Base-by-base conservation (phyloP, 495 filamentous ascomycete genomes). In the Daldinia childiae region DNA sequence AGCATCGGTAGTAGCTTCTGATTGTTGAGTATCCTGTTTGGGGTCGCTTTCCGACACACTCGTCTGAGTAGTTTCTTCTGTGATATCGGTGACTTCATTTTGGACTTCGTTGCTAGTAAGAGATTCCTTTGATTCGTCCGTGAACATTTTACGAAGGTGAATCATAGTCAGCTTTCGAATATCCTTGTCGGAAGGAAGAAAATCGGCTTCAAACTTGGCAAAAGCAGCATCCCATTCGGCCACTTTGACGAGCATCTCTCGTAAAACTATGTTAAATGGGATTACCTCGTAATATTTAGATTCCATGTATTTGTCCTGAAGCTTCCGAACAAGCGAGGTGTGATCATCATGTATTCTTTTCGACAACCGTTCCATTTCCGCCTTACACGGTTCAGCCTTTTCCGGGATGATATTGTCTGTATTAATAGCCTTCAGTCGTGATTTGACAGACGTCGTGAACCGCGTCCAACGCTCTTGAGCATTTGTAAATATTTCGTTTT, bases 221-320 rank as follows among this genome's bases (percentile, higher is more conserved):
- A 99, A 99, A 3, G 87, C 87, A 24, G 87, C 88, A 73, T 99
- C 96, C 96, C 96, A 99, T 71, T 93, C 92, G 7, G 92, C 89
- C 8, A 94, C 94, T 71, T 93, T 97, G 76, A 97, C 94, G 70
- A 98, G 91, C 82, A 97, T 92, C 27, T 90, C 90, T 75, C 95
- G 87, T 45, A 97, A 86, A 34, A 94, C 92, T 62, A 90, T 83
- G 70, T 98, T 99, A 58, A 98, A 82, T 0, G 96, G 96, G 52
- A 97, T 94, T 64, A 97, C 90, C 79, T 98, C 96, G 82, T 97
- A 98, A 78, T 98, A 97, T 67, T 91, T 94, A 8, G 95, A 97
- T 59, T 87, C 88, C 82, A 93, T 93, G 76, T 99, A 99, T 67
- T 91, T 92, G 6, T 93, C 89, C 74, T 98, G 93, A 30, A 99